These are phyloP conservation scores for Sporothrix brunneoviolacea DNA, from an alignment of 2,329 filamentous ascomycete genomes.

Conservation along the genomic window DNA sequence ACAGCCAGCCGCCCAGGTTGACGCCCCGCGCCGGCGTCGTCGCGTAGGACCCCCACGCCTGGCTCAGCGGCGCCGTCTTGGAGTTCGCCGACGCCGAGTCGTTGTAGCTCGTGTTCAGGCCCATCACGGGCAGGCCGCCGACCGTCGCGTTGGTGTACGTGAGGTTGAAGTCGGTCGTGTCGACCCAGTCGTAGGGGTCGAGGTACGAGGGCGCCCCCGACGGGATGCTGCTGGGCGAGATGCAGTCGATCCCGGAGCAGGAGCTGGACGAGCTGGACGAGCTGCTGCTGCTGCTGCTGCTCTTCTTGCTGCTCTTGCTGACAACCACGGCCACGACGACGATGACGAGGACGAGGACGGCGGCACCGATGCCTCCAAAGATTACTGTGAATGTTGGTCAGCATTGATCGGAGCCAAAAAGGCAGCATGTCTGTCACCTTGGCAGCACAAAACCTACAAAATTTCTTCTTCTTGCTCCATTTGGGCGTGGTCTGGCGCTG, in stretches of 20 bases:
- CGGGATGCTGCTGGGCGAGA: constrained; percentile 54
- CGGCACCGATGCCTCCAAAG: constrained; percentile 43
- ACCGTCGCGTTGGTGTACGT: constrained; percentile 84
- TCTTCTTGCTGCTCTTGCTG: constrained; percentile 48
- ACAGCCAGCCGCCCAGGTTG: constrained; percentile 90
- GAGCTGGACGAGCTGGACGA: constrained; percentile 20
- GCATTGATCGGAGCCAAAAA: not conserved
- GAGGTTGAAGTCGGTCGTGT: constrained; percentile 85
- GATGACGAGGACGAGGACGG: constrained; percentile 57
- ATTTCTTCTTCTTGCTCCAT: constrained; percentile 48
- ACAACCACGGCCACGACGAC: constrained; percentile 62
- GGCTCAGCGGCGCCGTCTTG: constrained; percentile 69
- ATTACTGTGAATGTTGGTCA: constrained; percentile 42
- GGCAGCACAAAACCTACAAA: no score
- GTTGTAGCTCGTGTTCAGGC: constrained; percentile 77
- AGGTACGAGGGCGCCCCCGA: constrained; percentile 64
- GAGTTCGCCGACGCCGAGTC: constrained; percentile 72
- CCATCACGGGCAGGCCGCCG: constrained; percentile 85
- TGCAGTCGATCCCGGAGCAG: constrained; percentile 42
- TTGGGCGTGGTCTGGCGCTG: constrained; percentile 25
- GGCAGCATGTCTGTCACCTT: not conserved
- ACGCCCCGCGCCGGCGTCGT: constrained; percentile 78
- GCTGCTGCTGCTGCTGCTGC: constrained; percentile 19
- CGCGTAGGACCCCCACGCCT: constrained; percentile 70
- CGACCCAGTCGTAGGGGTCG: constrained; percentile 87